Evolutionary conservation across 2,329 filamentous ascomycete genomes (phyloP).

Genomic region (Claviceps humidiphila): DNA sequence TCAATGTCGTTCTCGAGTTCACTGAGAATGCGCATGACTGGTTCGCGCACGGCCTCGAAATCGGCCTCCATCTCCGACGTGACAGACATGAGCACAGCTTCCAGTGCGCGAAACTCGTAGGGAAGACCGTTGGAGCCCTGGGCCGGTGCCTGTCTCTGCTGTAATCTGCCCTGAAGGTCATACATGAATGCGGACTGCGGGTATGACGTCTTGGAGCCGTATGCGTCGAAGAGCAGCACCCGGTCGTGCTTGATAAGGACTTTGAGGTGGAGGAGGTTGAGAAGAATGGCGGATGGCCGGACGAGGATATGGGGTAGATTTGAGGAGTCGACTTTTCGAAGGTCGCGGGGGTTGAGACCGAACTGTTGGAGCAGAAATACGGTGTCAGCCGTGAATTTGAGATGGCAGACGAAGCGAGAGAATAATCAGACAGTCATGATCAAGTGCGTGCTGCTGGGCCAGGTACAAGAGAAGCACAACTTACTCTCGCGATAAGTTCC

Average conservation of each 20-base stretch:
- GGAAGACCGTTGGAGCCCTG: conserved; percentile 55
- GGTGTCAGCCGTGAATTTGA: not conserved
- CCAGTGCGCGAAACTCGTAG: conserved; percentile 91
- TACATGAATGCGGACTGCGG: conserved; percentile 97
- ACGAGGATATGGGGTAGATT: conserved; percentile 91
- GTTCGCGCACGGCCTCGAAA: conserved; percentile 85
- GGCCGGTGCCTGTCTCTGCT: conserved; percentile 64
- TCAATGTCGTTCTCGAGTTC: conserved; percentile 96
- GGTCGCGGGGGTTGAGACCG: conserved; percentile 79
- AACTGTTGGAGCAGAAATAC: conserved; percentile 42
- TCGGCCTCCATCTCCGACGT: conserved; percentile 86
- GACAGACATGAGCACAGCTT: conserved; percentile 88
- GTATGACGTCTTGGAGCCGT: conserved; percentile 87
- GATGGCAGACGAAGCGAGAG: not conserved
- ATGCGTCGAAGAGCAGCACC: conserved; percentile 90
- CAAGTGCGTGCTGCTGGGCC: not conserved
- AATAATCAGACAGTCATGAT: not conserved
- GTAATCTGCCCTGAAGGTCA: conserved; percentile 82
- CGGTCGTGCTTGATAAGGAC: conserved; percentile 92
- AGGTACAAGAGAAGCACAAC: not conserved
- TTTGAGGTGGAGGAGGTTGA: conserved; percentile 91
- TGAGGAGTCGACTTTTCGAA: conserved; percentile 95
- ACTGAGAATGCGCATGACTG: conserved; percentile 75
- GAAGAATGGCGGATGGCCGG: conserved; percentile 80
- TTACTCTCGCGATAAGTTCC: conserved; percentile 85